Evolutionary conservation across 106 monocot genomes (phyloP).

Genomic region (Allium cepa): DNA sequence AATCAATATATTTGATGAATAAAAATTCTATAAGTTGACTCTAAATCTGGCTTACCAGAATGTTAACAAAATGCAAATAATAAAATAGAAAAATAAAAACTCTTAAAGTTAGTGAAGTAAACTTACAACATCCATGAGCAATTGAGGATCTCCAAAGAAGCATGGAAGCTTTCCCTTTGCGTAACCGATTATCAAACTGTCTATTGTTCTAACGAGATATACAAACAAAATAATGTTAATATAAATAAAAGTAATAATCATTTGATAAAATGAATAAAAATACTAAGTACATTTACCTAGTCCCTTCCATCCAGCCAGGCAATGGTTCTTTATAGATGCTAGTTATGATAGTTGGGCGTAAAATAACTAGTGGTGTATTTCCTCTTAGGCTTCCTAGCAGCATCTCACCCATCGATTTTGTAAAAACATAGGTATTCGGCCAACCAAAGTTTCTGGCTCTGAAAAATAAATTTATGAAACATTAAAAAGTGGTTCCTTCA

Average conservation of each 20-base stretch:
- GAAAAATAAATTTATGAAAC: conserved; percentile 1
- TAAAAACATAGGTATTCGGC: conserved; percentile 87
- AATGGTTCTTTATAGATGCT: conserved; percentile 63
- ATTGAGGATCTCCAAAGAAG: conserved; percentile 42
- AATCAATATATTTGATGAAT: too few relatives aligned
- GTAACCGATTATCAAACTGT: conserved; percentile 55
- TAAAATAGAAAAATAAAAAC: neutral
- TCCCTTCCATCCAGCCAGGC: conserved; percentile 79
- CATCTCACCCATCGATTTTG: conserved; percentile 88
- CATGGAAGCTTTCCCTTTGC: conserved; percentile 47
- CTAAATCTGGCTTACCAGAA: neutral
- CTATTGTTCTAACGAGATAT: conserved; percentile 42
- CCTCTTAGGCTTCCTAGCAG: conserved; percentile 46
- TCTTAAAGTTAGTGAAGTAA: neutral
- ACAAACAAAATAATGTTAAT: neutral
- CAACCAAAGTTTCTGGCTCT: conserved; percentile 63
- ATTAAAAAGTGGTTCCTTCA: too few relatives aligned
- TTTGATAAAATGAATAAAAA: neutral
- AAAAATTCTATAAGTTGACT: neutral
- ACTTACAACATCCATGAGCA: conserved; percentile 60
- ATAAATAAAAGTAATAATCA: neutral
- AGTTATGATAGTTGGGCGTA: conserved; percentile 74
- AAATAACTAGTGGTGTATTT: conserved; percentile 47
- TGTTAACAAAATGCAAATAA: neutral
- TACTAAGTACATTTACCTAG: conserved; percentile 16